Base-by-base conservation (phyloP, 345 rosid species). In the Pistacia vera region DNA sequence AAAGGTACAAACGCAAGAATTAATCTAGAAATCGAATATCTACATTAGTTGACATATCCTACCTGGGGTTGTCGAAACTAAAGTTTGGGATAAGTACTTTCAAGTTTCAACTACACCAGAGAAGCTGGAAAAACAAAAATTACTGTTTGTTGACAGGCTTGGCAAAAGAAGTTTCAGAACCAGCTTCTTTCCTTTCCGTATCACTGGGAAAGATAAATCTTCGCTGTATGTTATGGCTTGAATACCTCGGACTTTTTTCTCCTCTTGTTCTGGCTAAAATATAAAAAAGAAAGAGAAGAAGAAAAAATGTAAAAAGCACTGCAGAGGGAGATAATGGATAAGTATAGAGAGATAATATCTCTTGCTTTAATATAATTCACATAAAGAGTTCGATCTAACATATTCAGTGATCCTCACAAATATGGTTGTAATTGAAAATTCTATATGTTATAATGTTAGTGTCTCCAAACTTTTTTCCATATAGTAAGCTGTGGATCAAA, bases 261-360 rank as follows among this genome's bases (percentile, higher is more conserved):
- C 83, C 58, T 80, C 82, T 78, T 80, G 80, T 78, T 77, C 64
- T 83, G 77, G 11, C 70, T 77, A 73, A 71, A 80, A 11, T 67
- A 61, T 81, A 72, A 30, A 30, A 2, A 30, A 30, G 33, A 14
- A 13, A 14, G 16, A 14, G 2, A 38, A 49, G 4, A 41, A 41
- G 0, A 5, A 6, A 7, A 41, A 41, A 41, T 41, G 46, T 41
- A 0, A 38, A 38, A 41, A 8, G 46, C 9, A 41, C 8, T 6
- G 9, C 46, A 41, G 48, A 36, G 35, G 8, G 2, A 63, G 36
- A 63, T 5, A 63, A 63, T 7, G 5, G 33, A 28, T 30, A 35
- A 1, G 11, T n/a, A 51, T 58, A 10, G 25, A 57, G 61, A 14
- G 62, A 30, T 18, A n/a, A 57, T 18, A 8, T 5, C 9, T 6